These are phyloP conservation scores for Phytopythium delawarense DNA, from an alignment of 352 stramenopile species.

Conservation along the genomic window DNA sequence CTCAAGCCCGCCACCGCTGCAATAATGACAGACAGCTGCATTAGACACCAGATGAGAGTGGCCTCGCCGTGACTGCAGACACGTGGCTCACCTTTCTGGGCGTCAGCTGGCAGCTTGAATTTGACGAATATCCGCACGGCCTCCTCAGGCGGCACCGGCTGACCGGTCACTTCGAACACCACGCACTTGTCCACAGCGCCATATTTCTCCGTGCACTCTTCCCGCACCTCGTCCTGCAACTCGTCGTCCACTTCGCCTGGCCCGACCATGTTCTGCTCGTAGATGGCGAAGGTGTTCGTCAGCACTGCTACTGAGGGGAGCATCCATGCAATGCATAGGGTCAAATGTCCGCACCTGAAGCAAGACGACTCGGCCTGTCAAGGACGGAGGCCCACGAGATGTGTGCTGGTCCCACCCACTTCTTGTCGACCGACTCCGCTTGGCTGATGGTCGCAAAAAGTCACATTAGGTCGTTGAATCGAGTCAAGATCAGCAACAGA, in stretches of 20 bases:
- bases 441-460: neutral
- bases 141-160: constrained; percentile 46
- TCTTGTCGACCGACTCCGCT: constrained; percentile 1
- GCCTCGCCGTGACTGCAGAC: neutral
- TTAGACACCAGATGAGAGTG: neutral
- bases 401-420: constrained; percentile 24
- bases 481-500: neutral
- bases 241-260: constrained; percentile 88
- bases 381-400: neutral
- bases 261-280: constrained; percentile 87
- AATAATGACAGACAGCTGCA: neutral
- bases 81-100: constrained; percentile 58
- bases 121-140: constrained; percentile 89
- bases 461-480: neutral
- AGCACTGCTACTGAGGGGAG: neutral
- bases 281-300: neutral
- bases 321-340: neutral
- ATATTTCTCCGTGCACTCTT: constrained; percentile 84
- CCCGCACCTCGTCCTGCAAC: constrained; percentile 83
- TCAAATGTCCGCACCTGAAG: constrained; percentile 17
- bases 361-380: constrained; percentile 25
- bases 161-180: constrained; percentile 59
- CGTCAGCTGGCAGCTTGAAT: constrained; percentile 62
- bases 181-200: constrained; percentile 74
- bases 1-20: constrained; percentile 78